A percentile compares a stretch with the other conserved stretches of the same genome.
Evolutionary conservation across 2,329 filamentous ascomycete genomes (phyloP).

Genomic region (Penicillium occitanis): DNA sequence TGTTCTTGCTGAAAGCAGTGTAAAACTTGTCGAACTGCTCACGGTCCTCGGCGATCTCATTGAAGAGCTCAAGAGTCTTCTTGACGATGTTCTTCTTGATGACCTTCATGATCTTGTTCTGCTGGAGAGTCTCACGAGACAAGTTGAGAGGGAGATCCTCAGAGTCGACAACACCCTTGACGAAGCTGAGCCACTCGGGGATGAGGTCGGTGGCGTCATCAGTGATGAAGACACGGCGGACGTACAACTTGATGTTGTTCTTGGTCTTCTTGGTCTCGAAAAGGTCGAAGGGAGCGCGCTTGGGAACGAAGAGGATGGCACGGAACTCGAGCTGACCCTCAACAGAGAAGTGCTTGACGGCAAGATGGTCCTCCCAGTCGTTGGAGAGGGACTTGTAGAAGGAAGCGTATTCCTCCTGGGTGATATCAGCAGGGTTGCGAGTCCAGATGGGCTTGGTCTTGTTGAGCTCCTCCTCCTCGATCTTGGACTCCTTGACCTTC

Average conservation of each 20-base stretch:
- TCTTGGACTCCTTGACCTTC: constrained; percentile 98
- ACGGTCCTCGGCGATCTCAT: constrained; percentile 98
- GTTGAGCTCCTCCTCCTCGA: constrained; percentile 99
- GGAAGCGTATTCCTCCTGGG: constrained; percentile 90
- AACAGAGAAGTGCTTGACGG: constrained; percentile 99
- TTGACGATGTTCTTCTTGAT: constrained; percentile 99
- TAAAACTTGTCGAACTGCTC: constrained; percentile 99
- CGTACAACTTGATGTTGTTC: constrained; percentile 99
- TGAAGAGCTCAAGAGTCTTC: constrained; percentile 99
- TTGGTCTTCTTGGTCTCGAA: constrained; percentile 99
- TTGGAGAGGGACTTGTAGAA: constrained; percentile 99
- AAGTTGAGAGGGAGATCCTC: constrained; percentile 99
- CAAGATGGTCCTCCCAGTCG: constrained; percentile 99
- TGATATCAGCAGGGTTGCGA: constrained; percentile 94
- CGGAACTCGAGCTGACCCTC: constrained; percentile 99
- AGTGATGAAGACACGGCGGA: constrained; percentile 99
- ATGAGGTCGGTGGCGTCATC: constrained; percentile 99
- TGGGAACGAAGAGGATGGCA: constrained; percentile 98
- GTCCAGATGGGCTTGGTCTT: constrained; percentile 99
- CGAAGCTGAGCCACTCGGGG: constrained; percentile 97
- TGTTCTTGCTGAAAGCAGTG: constrained; percentile 98
- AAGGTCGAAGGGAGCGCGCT: constrained; percentile 98
- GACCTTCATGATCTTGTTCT: constrained; percentile 99
- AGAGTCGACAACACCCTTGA: constrained; percentile 99
- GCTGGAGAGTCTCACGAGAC: constrained; percentile 99